A percentile compares a stretch with the other conserved stretches of the same genome.
Evolutionary conservation across 2,329 filamentous ascomycete genomes (phyloP).

Genomic region (Zopfia rhizophila): DNA sequence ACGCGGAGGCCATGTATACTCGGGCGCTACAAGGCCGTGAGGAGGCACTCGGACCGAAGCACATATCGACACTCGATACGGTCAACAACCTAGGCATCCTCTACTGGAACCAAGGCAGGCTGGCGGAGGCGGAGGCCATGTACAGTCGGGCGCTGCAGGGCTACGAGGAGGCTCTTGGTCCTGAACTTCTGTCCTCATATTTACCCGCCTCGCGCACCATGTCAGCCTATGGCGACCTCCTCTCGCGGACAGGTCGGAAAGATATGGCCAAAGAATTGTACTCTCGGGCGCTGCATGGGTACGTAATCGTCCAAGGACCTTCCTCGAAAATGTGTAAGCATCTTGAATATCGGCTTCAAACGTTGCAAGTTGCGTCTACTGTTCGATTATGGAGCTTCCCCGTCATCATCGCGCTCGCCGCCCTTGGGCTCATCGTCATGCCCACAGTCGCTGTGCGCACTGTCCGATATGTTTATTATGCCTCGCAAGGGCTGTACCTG

Average conservation of each 20-base stretch:
- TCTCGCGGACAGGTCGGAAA: slow-evolving; percentile 28
- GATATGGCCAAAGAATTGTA: slow-evolving; percentile 38
- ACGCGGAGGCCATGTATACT: slow-evolving; percentile 32
- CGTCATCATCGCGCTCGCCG: too few species aligned
- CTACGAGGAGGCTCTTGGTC: slow-evolving; percentile 19
- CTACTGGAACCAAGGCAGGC: slow-evolving; percentile 17
- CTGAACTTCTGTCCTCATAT: slow-evolving; percentile 31
- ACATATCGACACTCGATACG: too few species aligned
- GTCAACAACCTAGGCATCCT: too few species aligned
- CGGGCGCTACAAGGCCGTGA: slow-evolving; percentile 27
- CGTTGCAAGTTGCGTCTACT: slow-evolving; percentile 19
- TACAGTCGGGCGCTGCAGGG: slow-evolving; percentile 17
- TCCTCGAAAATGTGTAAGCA: slow-evolving; percentile 18
- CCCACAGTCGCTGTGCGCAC: too few species aligned
- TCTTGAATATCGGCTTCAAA: slow-evolving; percentile 19
- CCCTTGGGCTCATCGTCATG: too few species aligned
- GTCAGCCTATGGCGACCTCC: slow-evolving; percentile 35
- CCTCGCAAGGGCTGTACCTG: too few species aligned
- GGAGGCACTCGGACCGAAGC: slow-evolving; percentile 20
- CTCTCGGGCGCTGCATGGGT: slow-evolving; percentile 25
- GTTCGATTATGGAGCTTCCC: too few species aligned
- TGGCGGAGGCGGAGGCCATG: slow-evolving; percentile 17
- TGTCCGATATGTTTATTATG: too few species aligned
- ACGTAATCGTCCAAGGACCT: slow-evolving; percentile 21
- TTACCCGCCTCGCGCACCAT: slow-evolving; percentile 37